These are phyloP conservation scores for Exsudoporus frostii DNA, from an alignment of 768 basidiomycete genomes.

Conservation along the genomic window DNA sequence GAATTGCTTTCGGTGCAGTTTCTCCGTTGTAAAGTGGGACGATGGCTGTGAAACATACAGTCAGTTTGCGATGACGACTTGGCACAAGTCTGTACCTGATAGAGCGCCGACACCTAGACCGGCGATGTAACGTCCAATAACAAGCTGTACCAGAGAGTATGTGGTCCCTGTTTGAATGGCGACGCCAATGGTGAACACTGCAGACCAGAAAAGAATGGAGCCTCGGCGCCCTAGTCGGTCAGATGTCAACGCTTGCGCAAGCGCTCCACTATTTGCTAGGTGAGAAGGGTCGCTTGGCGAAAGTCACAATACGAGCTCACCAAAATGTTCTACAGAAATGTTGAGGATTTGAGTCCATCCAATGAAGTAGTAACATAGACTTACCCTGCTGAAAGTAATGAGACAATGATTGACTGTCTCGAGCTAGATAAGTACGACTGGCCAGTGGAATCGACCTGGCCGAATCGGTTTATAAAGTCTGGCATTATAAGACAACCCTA, in stretches of 20 bases:
- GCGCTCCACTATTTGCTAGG: conserved; percentile 46
- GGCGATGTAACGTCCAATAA: conserved; percentile 70
- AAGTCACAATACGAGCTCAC: conserved; percentile 30
- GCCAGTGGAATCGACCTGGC: conserved; percentile 48
- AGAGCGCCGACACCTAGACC: conserved; percentile 77
- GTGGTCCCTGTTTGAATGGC: conserved; percentile 67
- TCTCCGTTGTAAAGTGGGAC: conserved; percentile 77
- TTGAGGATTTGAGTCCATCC: not conserved
- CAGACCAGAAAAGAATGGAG: conserved; percentile 74
- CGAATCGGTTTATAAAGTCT: conserved; percentile 71
- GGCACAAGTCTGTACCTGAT: conserved; percentile 44
- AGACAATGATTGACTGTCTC: conserved; percentile 75
- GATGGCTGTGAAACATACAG: conserved; percentile 35
- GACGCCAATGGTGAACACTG: conserved; percentile 66
- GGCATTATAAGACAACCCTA: conserved; percentile 80
- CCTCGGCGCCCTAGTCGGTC: conserved; percentile 69
- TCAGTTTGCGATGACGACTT: not conserved
- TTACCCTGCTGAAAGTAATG: conserved; percentile 71
- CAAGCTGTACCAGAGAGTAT: conserved; percentile 60
- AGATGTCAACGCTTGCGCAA: conserved; percentile 71
- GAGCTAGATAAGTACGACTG: conserved; percentile 51
- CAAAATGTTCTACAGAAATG: conserved; percentile 43
- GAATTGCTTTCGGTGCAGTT: conserved; percentile 69
- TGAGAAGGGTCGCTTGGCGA: conserved; percentile 2
- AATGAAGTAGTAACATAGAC: not conserved